Evolutionary conservation across 768 basidiomycete species (phyloP), one percentile per base, ranked within the genome.

Genomic region (Pleurotus salmoneostramineus): DNA sequence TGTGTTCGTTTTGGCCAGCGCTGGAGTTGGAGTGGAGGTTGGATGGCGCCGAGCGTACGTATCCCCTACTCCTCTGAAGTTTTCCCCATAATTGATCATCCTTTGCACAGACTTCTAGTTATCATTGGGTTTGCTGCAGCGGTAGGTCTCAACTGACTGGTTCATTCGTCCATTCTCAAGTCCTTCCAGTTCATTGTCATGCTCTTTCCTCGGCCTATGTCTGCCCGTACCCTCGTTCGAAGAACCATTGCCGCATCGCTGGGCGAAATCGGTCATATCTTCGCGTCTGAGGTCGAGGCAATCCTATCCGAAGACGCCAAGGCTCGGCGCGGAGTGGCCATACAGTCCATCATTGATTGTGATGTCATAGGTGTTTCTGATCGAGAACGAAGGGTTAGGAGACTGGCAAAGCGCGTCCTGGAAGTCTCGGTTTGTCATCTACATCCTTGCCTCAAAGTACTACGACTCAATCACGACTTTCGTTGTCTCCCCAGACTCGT

Each of bases 21-120:
- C 78, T 1, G 85, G 85, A 2, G 69, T 78, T 4, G 85, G 84
- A 1, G 82, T 80, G 68, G 64, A 65, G 1, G 68, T 84, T 35
- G 79, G 82, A 0, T 84, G 84, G 77, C 43, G 46, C 35, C 10
- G 56, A 47, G 56, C 56, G 56, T 56, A 31, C 34, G 45, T 31
- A 21, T 5, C 21, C 32, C 34, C 8, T 40, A 8, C 11, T 32
- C 10, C 5, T 40, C 15, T 27, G 32, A 11, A 36, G 36, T 11
- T 55, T 45, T 36, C 34, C 33, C n/a, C 10, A 33, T 11, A 36
- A 4, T 6, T 7, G 36, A 27, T 27, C 21, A 27, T 27, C 21
- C 21, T 12, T 10, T 21, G 1, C 36, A 10, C 34, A 79, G 77
- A 27, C 61, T 78, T 31, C 70, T 79, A 15, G 76, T 79, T 55